Conservation (phyloP, 179 eudicot species). For the Camellia oleifera region DNA sequence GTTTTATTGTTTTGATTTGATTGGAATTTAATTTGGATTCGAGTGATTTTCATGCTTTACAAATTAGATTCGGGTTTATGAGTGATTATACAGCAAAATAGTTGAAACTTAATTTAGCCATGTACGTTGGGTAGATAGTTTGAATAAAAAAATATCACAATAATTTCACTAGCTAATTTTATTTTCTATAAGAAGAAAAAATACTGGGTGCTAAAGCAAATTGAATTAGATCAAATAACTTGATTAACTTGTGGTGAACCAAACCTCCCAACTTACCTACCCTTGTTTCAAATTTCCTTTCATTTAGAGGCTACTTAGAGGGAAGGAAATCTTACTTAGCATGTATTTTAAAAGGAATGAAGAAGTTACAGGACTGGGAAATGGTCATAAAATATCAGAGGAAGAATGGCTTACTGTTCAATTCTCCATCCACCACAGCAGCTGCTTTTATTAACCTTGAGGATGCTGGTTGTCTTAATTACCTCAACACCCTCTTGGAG, state of each 20-base stretch:
- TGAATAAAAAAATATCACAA: background rate
- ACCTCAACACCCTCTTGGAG: constrained; percentile 47
- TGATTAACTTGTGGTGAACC: no score
- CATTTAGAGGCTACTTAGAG: constrained; percentile 36
- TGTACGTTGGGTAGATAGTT: background rate
- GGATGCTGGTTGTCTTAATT: constrained; percentile 54
- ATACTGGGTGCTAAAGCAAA: no score
- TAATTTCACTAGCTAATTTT: background rate
- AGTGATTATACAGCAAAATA: no score
- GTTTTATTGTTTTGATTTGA: no score
- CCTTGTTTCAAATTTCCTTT: background rate
- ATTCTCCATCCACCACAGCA: constrained; percentile 88
- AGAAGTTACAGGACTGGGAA: constrained; percentile 64
- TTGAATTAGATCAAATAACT: no score
- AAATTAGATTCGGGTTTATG: no score
- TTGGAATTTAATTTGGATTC: no score
- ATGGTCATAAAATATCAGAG: constrained; percentile 70
- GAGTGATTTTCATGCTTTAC: no score
- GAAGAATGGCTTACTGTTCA: constrained; percentile 80
- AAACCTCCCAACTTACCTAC: background rate
- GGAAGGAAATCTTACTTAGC: constrained; percentile 49
- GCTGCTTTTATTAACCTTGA: constrained; percentile 54
- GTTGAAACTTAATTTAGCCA: no score
- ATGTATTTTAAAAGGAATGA: constrained; percentile 76
- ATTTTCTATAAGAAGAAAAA: background rate